These are phyloP conservation scores for Myxozyma geophila DNA, from an alignment of 805 yeast species.

Conservation along the genomic window DNA sequence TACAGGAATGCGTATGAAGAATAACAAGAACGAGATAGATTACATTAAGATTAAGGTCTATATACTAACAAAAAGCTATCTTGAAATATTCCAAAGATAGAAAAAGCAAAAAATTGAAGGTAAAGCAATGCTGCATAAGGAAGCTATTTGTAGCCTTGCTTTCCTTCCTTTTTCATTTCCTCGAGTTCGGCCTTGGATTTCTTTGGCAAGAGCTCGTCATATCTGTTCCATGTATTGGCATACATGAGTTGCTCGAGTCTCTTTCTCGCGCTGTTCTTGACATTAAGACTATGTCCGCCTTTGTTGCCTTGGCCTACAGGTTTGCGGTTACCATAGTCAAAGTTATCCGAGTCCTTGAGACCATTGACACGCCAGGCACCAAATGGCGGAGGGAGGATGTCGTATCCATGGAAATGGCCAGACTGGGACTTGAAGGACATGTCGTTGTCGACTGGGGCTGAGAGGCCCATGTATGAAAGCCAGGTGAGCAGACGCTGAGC, in stretches of 20 bases:
- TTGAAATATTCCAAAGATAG: too few relatives aligned
- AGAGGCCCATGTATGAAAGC: constrained; percentile 21
- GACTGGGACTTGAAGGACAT: constrained; percentile 18
- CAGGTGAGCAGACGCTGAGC: constrained; percentile 25
- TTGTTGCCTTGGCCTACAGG: constrained; percentile 10
- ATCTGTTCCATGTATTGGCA: constrained; percentile 11
- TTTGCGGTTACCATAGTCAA: not conserved
- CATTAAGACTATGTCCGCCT: constrained; percentile 17
- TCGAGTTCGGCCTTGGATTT: not conserved
- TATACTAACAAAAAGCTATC: too few relatives aligned
- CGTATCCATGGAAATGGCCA: constrained; percentile 24
- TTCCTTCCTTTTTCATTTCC: not conserved
- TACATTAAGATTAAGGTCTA: too few relatives aligned
- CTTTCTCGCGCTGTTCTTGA: constrained; percentile 20
- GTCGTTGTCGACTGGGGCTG: constrained; percentile 27
- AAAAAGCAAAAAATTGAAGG: not conserved
- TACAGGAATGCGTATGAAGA: too few relatives aligned
- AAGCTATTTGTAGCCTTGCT: constrained; percentile 5
- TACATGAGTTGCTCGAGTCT: constrained; percentile 1
- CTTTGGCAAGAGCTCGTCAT: constrained; percentile 5
- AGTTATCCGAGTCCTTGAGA: constrained; percentile 22
- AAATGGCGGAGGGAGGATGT: constrained; percentile 22
- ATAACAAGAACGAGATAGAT: too few relatives aligned
- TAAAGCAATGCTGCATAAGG: not conserved
- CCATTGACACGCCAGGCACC: constrained; percentile 27